Evolutionary conservation across 2,329 filamentous ascomycete genomes (phyloP), one percentile per base, ranked within the genome.

Genomic region (Daldinia sp.): DNA sequence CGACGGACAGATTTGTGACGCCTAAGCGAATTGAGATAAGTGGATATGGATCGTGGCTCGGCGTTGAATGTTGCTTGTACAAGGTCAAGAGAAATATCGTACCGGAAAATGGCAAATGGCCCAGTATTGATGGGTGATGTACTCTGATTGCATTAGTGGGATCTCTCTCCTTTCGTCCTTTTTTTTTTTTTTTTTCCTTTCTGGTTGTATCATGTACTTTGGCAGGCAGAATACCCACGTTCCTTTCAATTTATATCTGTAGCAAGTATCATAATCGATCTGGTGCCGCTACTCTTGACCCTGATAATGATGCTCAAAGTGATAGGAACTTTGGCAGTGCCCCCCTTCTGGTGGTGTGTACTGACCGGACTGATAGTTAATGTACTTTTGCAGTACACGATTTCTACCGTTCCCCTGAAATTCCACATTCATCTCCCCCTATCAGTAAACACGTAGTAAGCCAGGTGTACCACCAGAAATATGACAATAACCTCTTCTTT

Each of bases 241-340:
- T 72, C 67, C 69, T 70, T 71, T 64, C 50, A 68, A 70, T 70
- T 63, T 55, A 68, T 13, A 68, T 59, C 35, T 39, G 20, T 59
- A 63, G 30, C 41, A 63, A 60, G 57, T 72, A 42, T 42, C 12
- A 20, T 54, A 54, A 12, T 33, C 46, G 37, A 51, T 6, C 15
- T 18, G 15, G 46, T 33, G 3, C 2, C 28, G 33, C 18, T 33
- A 33, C 5, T 51, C 6, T n/a, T 18, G 13, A 18, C 46, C 7
- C 1, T 33, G 26, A 33, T 15, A 6, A 15, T 6, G 5, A 1
- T n/a, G 0, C 33, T 2, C 7, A 18, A 18, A 1, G 6, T 30
- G 26, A n/a, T 18, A 18, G 46, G 10, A 33, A 13, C 20, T 23
- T 33, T 33, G 26, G 7, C 7, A 30, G 6, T 18, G 13, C 3